Percentiles rank a stretch among this genome's conserved stretches.
Evolutionary conservation across 176 grass and related monocot species (phyloP).

Genomic region (Oryza punctata): DNA sequence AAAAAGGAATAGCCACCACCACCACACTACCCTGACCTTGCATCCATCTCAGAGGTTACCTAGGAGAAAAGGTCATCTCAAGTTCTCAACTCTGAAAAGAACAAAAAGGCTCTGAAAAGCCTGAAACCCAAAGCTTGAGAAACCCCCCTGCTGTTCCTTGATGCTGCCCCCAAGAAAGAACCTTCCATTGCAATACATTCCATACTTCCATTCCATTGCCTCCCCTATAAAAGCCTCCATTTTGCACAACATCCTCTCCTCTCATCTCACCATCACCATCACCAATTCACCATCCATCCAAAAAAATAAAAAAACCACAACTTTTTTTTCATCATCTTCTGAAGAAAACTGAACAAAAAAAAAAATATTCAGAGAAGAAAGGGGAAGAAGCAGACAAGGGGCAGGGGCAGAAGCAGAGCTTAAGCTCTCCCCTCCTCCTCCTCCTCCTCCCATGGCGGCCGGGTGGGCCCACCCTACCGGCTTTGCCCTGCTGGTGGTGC

Average conservation of each 20-base stretch:
- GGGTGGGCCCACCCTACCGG: conserved; percentile 34
- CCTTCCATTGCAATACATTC: background rate
- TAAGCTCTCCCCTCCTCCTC: background rate
- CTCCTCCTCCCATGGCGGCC: conserved; percentile 21
- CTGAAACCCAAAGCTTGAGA: background rate
- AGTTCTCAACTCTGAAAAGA: background rate
- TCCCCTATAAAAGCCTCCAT: background rate
- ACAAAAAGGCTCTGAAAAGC: background rate
- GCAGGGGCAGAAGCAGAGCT: background rate
- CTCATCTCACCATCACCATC: no score
- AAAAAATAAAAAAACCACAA: conserved; percentile 33
- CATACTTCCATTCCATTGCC: conserved; percentile 9
- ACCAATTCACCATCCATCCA: conserved; percentile 1
- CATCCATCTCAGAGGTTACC: background rate
- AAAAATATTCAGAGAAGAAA: background rate
- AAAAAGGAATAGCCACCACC: background rate
- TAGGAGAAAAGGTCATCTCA: conserved; percentile 25
- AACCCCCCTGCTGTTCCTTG: conserved; percentile 13
- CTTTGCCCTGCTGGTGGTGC: conserved; percentile 9
- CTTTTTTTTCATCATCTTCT: background rate
- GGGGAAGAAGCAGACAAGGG: conserved; percentile 22
- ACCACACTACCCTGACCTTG: conserved; percentile 14
- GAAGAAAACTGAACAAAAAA: background rate
- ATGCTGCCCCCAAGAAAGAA: conserved; percentile 14
- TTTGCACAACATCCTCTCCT: background rate